A percentile compares a stretch with the other conserved stretches of the same genome.
phyloP scores from a whole-genome alignment of 768 basidiomycete species.

The Cystoderma amianthinum region DNA sequence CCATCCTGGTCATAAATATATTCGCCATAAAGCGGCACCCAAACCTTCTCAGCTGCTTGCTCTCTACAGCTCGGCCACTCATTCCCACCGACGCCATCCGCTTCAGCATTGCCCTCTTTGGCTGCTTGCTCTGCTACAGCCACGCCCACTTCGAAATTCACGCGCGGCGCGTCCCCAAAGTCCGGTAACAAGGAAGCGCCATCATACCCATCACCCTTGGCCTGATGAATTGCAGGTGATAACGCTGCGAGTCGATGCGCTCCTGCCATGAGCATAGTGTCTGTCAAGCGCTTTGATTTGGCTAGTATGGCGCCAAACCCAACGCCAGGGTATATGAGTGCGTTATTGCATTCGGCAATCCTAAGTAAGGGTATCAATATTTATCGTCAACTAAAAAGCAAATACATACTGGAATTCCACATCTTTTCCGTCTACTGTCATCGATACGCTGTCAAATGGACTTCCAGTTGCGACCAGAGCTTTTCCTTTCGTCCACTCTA shows the following conservation, averaged over 20 bases:
- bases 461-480: slow-evolving; percentile 82
- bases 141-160: slow-evolving; percentile 77
- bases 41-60: slow-evolving; percentile 41
- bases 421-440: slow-evolving; percentile 52
- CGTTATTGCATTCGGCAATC: slow-evolving; percentile 74
- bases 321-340: slow-evolving; percentile 80
- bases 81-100: slow-evolving; percentile 5
- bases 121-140: slow-evolving; percentile 78
- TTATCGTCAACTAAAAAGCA: background rate
- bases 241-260: slow-evolving; percentile 68
- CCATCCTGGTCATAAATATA: slow-evolving; percentile 61
- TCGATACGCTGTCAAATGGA: slow-evolving; percentile 70
- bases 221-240: slow-evolving; percentile 52
- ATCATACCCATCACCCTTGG: slow-evolving; percentile 33
- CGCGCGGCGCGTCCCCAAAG: slow-evolving; percentile 61
- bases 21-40: slow-evolving; percentile 60
- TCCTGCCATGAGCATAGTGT: slow-evolving; percentile 86
- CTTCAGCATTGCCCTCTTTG: slow-evolving; percentile 44
- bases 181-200: slow-evolving; percentile 71
- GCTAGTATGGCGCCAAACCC: slow-evolving; percentile 75
- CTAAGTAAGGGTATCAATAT: slow-evolving; percentile 21
- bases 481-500: slow-evolving; percentile 73
- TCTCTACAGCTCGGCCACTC: slow-evolving; percentile 41
- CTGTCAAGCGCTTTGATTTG: slow-evolving; percentile 57
- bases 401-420: slow-evolving; percentile 40